A percentile compares a stretch with the other conserved stretches of the same genome.
phyloP scores from a whole-genome alignment of 192 early-diverging fungal species.

The Mortierella hygrophila region DNA sequence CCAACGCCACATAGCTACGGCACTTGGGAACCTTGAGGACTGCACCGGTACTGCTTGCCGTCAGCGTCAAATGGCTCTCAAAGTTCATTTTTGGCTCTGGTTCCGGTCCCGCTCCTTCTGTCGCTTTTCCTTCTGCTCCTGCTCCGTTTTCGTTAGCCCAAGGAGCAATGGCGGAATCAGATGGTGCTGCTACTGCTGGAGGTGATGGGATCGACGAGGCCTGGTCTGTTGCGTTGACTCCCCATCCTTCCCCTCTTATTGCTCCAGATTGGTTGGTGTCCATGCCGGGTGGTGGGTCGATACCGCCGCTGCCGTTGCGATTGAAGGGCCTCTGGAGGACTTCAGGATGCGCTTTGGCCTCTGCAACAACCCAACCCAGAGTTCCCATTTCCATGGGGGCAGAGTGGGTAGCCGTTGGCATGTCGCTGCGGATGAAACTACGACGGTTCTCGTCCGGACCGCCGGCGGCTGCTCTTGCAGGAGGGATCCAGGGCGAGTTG shows the following conservation, averaged over 20 bases:
- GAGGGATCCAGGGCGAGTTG: neutral
- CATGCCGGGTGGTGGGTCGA: neutral
- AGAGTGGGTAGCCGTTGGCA: conserved; percentile 1
- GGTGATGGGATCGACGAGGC: neutral
- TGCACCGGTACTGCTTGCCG: neutral
- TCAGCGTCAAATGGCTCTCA: neutral
- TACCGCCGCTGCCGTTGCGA: neutral
- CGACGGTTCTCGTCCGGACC: neutral
- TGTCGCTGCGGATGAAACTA: neutral
- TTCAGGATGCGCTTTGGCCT: neutral
- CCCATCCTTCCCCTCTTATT: neutral
- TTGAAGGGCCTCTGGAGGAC: neutral
- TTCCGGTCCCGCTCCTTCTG: no score
- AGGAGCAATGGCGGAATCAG: neutral
- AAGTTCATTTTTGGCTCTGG: neutral
- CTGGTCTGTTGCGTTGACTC: neutral
- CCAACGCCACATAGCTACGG: neutral
- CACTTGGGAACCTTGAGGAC: neutral
- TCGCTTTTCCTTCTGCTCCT: neutral
- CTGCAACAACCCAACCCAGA: neutral
- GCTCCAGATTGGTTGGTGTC: neutral
- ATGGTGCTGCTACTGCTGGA: neutral
- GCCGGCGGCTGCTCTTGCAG: neutral
- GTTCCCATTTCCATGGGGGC: neutral
- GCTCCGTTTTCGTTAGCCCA: neutral